These are phyloP conservation scores for Saturnispora mendoncae DNA, from an alignment of 805 yeast species.

Conservation along the genomic window DNA sequence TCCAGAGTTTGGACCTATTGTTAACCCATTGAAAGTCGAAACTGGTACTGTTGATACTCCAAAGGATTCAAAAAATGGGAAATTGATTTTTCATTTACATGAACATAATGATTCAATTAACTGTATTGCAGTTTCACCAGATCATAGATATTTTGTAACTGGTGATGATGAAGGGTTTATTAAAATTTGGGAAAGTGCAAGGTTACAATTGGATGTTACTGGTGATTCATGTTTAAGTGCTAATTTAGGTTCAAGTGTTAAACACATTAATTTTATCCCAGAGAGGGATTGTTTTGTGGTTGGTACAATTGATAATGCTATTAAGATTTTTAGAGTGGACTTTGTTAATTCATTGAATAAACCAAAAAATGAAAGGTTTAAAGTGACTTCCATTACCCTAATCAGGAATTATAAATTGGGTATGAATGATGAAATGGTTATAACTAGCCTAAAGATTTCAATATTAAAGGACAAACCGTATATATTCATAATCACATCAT, in stretches of 20 bases:
- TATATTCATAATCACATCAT: slow-evolving; percentile 45
- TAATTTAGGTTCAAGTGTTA: slow-evolving; percentile 42
- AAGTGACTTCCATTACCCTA: slow-evolving; percentile 18
- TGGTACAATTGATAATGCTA: slow-evolving; percentile 38
- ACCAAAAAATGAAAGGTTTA: slow-evolving; percentile 6
- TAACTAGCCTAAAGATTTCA: slow-evolving; percentile 36
- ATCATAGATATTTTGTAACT: slow-evolving; percentile 58
- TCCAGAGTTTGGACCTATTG: slow-evolving; percentile 53
- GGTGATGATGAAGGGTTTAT: slow-evolving; percentile 70
- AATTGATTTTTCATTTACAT: slow-evolving; percentile 50
- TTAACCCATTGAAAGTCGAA: slow-evolving; percentile 8
- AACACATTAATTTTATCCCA: slow-evolving; percentile 41
- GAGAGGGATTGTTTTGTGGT: slow-evolving; percentile 53
- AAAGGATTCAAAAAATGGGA: neutral
- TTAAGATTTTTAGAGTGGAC: slow-evolving; percentile 35
- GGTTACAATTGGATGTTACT: slow-evolving; percentile 53
- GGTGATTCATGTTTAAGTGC: slow-evolving; percentile 40
- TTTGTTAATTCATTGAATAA: slow-evolving; percentile 17
- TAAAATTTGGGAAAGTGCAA: slow-evolving; percentile 68
- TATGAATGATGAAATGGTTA: slow-evolving; percentile 29
- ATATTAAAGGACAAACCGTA: slow-evolving; percentile 32
- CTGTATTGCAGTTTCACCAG: slow-evolving; percentile 49
- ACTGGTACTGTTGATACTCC: too few species aligned
- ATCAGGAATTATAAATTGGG: slow-evolving; percentile 36
- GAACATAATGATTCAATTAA: slow-evolving; percentile 57